Conservation (phyloP, 2,329 filamentous ascomycete species). For the Calonectria ilicicola region DNA sequence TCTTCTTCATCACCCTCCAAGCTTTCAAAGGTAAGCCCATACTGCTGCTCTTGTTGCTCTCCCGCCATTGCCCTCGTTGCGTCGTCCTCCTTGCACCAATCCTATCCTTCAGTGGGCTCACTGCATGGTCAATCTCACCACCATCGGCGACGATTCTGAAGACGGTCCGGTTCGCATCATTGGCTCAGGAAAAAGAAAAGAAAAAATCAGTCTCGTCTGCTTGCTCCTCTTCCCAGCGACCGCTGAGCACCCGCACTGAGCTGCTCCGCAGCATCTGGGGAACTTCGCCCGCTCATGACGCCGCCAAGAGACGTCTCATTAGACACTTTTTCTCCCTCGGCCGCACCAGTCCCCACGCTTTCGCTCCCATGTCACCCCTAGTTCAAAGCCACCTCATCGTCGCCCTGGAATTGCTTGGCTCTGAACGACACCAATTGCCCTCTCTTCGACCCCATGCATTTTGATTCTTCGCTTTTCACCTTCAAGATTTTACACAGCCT, state of each 20-base stretch:
- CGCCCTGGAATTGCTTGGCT: constrained; percentile 22
- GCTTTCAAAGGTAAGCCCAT: constrained; percentile 42
- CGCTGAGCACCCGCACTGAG: background rate
- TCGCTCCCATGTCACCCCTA: constrained; percentile 3
- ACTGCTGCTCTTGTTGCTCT: constrained; percentile 13
- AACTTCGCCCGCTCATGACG: constrained; percentile 20
- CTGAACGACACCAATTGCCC: constrained; percentile 18
- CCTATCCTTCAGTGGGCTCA: background rate
- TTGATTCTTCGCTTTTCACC: background rate
- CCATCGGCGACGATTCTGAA: background rate
- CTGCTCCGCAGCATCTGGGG: background rate
- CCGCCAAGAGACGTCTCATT: constrained; percentile 23
- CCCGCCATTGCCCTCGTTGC: background rate
- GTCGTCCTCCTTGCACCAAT: background rate
- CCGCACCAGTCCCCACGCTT: background rate
- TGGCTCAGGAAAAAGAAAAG: background rate
- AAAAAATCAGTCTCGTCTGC: background rate
- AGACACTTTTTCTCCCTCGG: constrained; percentile 4
- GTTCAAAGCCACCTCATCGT: constrained; percentile 19
- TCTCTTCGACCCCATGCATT: constrained; percentile 7
- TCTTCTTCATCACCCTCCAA: constrained; percentile 47
- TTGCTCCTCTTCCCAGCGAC: background rate
- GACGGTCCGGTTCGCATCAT: constrained; percentile 10
- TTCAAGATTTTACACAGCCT: background rate
- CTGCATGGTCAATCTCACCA: background rate